These are phyloP conservation scores for Phytophthora citrophthora DNA, from an alignment of 352 stramenopile species.

Conservation along the genomic window DNA sequence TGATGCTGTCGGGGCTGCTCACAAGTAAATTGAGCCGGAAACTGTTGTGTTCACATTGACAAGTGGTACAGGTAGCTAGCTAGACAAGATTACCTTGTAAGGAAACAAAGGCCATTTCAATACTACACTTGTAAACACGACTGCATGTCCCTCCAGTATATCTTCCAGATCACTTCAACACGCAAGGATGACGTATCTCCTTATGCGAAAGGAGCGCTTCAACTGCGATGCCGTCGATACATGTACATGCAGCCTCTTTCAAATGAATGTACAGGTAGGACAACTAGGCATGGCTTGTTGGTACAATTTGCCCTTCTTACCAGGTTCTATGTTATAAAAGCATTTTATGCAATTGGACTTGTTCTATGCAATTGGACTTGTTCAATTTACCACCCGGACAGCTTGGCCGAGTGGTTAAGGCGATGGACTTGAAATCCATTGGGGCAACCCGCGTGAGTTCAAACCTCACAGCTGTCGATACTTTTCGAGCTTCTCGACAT, in stretches of 20 bases:
- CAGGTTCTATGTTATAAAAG: too few relatives aligned
- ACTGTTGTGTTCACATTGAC: neutral
- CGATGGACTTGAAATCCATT: constrained; percentile 48
- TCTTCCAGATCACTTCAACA: too few relatives aligned
- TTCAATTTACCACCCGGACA: constrained; percentile 6
- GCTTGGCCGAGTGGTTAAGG: constrained; percentile 45
- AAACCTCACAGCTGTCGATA: constrained; percentile 32
- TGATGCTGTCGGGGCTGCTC: constrained; percentile 87
- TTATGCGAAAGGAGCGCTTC: neutral
- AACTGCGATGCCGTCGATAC: too few relatives aligned
- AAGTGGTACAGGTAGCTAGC: neutral
- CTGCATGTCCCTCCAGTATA: too few relatives aligned
- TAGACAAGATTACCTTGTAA: too few relatives aligned
- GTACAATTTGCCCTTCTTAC: too few relatives aligned
- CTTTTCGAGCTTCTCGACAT: neutral
- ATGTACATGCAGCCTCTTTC: too few relatives aligned
- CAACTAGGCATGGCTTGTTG: too few relatives aligned
- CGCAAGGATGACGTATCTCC: too few relatives aligned
- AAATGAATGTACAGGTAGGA: too few relatives aligned
- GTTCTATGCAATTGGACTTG: neutral
- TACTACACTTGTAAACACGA: too few relatives aligned
- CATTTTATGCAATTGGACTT: neutral
- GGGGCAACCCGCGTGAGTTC: constrained; percentile 38
- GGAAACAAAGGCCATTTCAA: too few relatives aligned
- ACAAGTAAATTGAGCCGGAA: constrained; percentile 48